A percentile compares a stretch with the other conserved stretches of the same genome.
Evolutionary conservation across 768 basidiomycete genomes (phyloP).

Genomic region (Pleurotus platypus): DNA sequence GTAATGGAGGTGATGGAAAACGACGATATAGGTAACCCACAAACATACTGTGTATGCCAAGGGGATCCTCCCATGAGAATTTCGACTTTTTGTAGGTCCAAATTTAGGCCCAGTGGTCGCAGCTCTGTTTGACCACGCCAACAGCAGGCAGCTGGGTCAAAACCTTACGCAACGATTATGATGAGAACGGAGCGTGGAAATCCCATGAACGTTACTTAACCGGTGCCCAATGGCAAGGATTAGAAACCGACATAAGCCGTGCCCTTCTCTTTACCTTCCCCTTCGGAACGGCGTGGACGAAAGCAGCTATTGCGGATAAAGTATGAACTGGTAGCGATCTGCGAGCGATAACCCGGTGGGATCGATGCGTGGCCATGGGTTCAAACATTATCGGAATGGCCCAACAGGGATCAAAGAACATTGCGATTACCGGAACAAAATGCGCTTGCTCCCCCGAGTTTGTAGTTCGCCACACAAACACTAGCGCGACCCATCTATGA

Average conservation of each 20-base stretch:
- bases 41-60: no score
- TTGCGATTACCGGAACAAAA: neutral
- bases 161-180: neutral
- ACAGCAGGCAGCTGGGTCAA: neutral
- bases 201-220: neutral
- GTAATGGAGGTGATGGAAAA: no score
- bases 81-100: no score
- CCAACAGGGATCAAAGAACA: neutral
- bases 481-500: neutral
- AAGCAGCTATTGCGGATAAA: neutral
- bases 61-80: no score
- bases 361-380: neutral
- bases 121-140: neutral
- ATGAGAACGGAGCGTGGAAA: neutral
- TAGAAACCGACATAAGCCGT: neutral
- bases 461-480: constrained; percentile 1
- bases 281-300: constrained; percentile 2
- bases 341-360: neutral
- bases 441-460: neutral
- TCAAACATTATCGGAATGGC: neutral
- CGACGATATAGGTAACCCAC: no score
- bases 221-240: neutral
- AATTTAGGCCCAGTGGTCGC: neutral
- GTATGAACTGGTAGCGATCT: constrained; percentile 1
- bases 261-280: neutral